A percentile compares a stretch with the other conserved stretches of the same genome.
phyloP scores from a whole-genome alignment of 225 moss, liverwort and hornwort species.

The Takakia lepidozioides region DNA sequence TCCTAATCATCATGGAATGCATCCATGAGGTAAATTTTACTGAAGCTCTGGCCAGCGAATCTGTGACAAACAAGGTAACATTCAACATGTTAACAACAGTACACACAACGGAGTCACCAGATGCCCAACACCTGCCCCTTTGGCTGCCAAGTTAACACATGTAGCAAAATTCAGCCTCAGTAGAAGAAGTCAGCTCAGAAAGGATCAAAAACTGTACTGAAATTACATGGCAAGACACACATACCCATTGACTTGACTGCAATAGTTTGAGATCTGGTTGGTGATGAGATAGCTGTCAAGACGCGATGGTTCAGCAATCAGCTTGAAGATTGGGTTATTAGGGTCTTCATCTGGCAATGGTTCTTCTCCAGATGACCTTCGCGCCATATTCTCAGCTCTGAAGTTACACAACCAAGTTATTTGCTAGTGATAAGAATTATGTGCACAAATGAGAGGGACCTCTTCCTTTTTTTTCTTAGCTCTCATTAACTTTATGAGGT shows the following conservation, averaged over 20 bases:
- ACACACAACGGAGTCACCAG: too few species aligned
- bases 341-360: conserved; percentile 88
- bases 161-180: too few species aligned
- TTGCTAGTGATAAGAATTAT: too few species aligned
- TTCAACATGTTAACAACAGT: too few species aligned
- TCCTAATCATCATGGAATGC: conserved; percentile 70
- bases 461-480: too few species aligned
- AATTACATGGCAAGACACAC: too few species aligned
- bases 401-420: not conserved
- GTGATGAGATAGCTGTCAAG: conserved; percentile 97
- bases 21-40: conserved; percentile 90
- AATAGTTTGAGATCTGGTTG: conserved; percentile 94
- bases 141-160: too few species aligned
- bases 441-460: too few species aligned
- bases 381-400: conserved; percentile 91
- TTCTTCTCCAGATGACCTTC: conserved; percentile 85
- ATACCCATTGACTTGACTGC: conserved; percentile 94
- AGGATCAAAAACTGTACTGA: too few species aligned
- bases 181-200: too few species aligned
- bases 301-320: conserved; percentile 81
- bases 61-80: conserved; percentile 34
- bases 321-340: conserved; percentile 81
- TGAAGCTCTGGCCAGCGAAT: conserved; percentile 88
- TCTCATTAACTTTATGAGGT: too few species aligned
- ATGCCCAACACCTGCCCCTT: too few species aligned